Evolutionary conservation across 306 rosid genomes (phyloP).

Genomic region (Vigna trinervia): DNA sequence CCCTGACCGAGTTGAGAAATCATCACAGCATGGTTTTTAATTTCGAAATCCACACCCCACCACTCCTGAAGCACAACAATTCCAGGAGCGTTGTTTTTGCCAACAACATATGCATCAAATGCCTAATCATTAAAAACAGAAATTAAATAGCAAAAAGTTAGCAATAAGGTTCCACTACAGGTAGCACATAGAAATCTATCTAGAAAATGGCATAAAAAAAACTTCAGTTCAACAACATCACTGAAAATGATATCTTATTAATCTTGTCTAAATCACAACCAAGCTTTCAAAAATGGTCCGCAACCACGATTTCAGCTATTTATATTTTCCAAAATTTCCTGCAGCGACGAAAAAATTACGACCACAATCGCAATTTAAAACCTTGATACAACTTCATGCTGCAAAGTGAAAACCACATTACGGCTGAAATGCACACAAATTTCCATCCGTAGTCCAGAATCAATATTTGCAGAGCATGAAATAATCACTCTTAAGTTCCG

Average conservation of each 20-base stretch:
- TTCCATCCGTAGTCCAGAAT: conserved; percentile 2
- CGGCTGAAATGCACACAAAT: conserved; percentile 23
- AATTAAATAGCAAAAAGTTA: conserved; percentile 6
- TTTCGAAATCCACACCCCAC: conserved; percentile 94
- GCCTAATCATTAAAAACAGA: conserved; percentile 53
- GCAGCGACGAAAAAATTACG: not conserved
- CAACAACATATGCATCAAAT: conserved; percentile 83
- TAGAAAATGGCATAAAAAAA: conserved; percentile 7
- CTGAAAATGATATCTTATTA: conserved; percentile 11
- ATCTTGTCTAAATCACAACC: not conserved
- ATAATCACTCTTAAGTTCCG: not conserved
- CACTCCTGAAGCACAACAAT: conserved; percentile 93
- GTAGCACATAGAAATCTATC: conserved; percentile 29
- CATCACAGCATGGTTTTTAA: conserved; percentile 83
- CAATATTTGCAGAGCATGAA: not conserved
- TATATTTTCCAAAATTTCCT: not conserved
- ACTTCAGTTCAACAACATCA: conserved; percentile 29
- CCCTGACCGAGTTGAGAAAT: conserved; percentile 81
- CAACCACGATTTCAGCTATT: not conserved
- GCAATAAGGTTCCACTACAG: conserved; percentile 27
- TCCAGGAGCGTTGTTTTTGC: conserved; percentile 87
- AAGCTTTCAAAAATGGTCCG: not conserved
- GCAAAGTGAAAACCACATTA: conserved; percentile 12
- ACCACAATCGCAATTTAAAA: not conserved
- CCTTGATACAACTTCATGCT: conserved; percentile 6